Evolutionary conservation across 371 early-diverging fungal genomes (phyloP), one percentile per base, ranked within the genome.

Genomic region (Actinomortierella wolfii): DNA sequence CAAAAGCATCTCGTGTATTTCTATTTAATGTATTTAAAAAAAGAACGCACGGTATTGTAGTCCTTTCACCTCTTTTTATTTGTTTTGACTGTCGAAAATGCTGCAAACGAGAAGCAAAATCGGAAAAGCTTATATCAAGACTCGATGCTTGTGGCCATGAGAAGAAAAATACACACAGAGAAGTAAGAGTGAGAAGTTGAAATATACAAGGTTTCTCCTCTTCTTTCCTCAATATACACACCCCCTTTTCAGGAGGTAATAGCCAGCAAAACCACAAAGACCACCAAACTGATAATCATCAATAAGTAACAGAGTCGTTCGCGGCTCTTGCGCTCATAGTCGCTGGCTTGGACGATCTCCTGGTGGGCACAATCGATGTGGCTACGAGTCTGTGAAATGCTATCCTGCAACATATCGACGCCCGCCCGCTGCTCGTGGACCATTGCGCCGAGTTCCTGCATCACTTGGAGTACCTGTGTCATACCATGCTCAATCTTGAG

Each of bases 341-440:
- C 70, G 18, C 70, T 70, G 25, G 70, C 70, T 52, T 70, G 64
- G 6, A 61, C n/a, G 13, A 70, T 21, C 42, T 70, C 70, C 44
- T 70, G 70, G 8, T 70, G 65, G 11, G 57, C 70, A 14, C 49
- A 26, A 1, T 64, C 58, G 21, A 54, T 60, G 17, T 64, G 39
- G 0, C 61, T 61, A 2, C 65, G 42, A 4, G 57, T 57, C 44
- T 70, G 70, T 29, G 61, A 39, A 28, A 70, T 64, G 24, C 64
- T 70, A 39, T 70, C 70, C 20, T 70, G 70, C 11, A 70, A 29
- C 9, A 61, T 64, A 40, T 70, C 70, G 3, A 70, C 54, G 0
- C 58, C 65, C 9, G 47, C 49, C 6, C 64, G 47, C 13, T 70
- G 70, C n/a, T 70, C 70, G 24, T 61, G 54, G 0, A 70, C 70